Base-by-base conservation (phyloP, 1,284 basidiomycete species). In the Athelia sp. region DNA sequence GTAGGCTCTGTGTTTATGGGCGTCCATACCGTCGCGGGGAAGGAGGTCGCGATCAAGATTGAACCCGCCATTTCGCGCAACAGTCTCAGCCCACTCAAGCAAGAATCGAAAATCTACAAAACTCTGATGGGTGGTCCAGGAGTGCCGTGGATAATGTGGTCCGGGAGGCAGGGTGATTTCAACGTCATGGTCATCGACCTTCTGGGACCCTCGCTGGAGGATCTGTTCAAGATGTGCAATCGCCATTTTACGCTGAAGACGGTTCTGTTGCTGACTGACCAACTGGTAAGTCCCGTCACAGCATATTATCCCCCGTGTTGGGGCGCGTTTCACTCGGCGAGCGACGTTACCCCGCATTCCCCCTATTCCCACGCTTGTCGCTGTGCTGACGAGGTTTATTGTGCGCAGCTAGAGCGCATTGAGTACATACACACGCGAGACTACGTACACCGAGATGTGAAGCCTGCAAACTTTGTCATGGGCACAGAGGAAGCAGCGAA, bases 101-200 rank as follows among this genome's bases (percentile, higher is more conserved):
- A 96, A 63, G 94, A 98, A 65, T 89, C 82, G 43, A 90, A 90
- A 67, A 89, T 93, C 34, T 92, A 93, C 79, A 91, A 93, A 76
- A 90, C 90, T 3, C 82, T 98, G 51, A 91, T 91, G 70, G 94
- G 95, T 47, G 93, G 91, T 49, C 88, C 91, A 40, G 94, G 94
- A 45, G 90, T 98, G 1, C 94, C 95, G 2, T 96, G 93, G 77
- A 91, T 97, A 52, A 82, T 93, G 74, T 97, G 93, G 87, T 95
- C 88, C 38, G 95, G 94, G 23, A 89, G 84, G 60, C 89, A 95
- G 63, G 94, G 93, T 58, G 92, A 95, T 72, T 97, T 94, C 75
- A 95, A 97, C 61, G 93, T 95, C 57, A 92, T 98, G 91, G 91
- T 97, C 60, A 86, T 97, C 62, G 95, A 97, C 75, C 80, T 97